Percentiles rank a stretch among this genome's conserved stretches.
These are phyloP conservation scores for Posidonia australis DNA, from an alignment of 106 monocot genomes.

Conservation along the genomic window DNA sequence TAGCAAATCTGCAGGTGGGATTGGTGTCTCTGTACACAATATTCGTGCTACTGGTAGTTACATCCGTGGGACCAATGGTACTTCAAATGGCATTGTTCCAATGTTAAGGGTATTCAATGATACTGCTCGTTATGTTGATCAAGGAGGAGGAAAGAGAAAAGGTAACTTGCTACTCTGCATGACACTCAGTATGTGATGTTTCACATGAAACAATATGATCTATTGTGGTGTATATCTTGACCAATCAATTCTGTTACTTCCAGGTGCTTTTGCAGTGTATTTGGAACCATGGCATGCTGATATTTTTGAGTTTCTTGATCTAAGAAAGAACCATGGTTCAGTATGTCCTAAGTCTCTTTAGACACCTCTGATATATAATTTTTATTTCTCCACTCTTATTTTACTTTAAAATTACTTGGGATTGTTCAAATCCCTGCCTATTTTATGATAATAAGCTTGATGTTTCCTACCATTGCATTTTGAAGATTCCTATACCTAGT, in stretches of 20 bases:
- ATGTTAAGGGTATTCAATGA: constrained; percentile 97
- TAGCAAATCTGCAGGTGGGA: constrained; percentile 93
- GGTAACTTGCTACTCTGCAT: constrained; percentile 18
- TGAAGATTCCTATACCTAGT: too few relatives aligned
- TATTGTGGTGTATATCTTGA: neutral
- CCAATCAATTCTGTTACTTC: constrained; percentile 1
- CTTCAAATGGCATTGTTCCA: constrained; percentile 95
- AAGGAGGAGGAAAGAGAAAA: constrained; percentile 97
- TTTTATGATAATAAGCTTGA: too few relatives aligned
- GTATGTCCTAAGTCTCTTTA: constrained; percentile 15
- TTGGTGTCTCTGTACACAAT: constrained; percentile 93
- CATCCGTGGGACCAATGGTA: constrained; percentile 92
- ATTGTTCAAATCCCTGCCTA: too few relatives aligned
- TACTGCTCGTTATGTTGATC: constrained; percentile 98
- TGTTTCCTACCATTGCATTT: too few relatives aligned
- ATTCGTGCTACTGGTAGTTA: constrained; percentile 90
- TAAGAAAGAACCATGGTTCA: constrained; percentile 96
- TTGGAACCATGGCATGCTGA: constrained; percentile 99
- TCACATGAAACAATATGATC: neutral
- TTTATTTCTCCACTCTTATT: neutral
- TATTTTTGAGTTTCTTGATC: constrained; percentile 93
- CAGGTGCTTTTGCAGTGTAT: constrained; percentile 97
- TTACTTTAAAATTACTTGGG: too few relatives aligned
- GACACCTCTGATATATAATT: neutral
- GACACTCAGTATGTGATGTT: neutral